Evolutionary conservation across 2,329 filamentous ascomycete species (phyloP).

Genomic region (Fusarium piperis): DNA sequence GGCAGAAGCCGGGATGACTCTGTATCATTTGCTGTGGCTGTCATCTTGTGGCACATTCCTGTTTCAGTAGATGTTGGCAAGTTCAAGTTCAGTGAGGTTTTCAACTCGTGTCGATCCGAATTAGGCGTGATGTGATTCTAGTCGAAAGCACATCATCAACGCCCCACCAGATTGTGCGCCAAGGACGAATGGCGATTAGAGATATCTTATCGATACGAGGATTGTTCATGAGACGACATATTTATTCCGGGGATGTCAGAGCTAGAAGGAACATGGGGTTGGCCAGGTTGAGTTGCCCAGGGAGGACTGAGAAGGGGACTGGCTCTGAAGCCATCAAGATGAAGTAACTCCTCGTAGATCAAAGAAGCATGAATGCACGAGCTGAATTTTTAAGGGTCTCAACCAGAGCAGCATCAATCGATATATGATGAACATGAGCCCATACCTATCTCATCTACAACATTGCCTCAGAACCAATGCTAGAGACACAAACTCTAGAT

Average conservation of each 20-base stretch:
- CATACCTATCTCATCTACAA: not conserved
- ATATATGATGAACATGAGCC: not conserved
- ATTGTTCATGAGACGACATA: not conserved
- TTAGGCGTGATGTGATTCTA: constrained; percentile 1
- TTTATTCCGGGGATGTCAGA: not conserved
- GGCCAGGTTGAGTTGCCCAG: not conserved
- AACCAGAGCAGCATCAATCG: not conserved
- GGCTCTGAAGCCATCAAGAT: not conserved
- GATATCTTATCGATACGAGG: not conserved
- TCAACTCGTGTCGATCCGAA: not conserved
- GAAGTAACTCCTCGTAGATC: not conserved
- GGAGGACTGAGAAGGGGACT: not conserved
- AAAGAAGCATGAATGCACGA: not conserved
- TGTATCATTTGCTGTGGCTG: not conserved
- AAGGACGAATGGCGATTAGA: not conserved
- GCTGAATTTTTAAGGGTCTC: not conserved
- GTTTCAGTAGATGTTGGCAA: not conserved
- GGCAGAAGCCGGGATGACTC: constrained; percentile 19
- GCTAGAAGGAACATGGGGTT: too few species aligned
- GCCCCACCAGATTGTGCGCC: not conserved
- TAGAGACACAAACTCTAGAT: not conserved
- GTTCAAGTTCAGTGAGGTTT: not conserved
- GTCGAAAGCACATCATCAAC: constrained; percentile 3
- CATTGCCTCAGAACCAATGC: not conserved
- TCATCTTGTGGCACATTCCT: not conserved